A percentile compares a stretch with the other conserved stretches of the same genome.
Conservation (phyloP, 257 asterid species). For the Plantago ovata region DNA sequence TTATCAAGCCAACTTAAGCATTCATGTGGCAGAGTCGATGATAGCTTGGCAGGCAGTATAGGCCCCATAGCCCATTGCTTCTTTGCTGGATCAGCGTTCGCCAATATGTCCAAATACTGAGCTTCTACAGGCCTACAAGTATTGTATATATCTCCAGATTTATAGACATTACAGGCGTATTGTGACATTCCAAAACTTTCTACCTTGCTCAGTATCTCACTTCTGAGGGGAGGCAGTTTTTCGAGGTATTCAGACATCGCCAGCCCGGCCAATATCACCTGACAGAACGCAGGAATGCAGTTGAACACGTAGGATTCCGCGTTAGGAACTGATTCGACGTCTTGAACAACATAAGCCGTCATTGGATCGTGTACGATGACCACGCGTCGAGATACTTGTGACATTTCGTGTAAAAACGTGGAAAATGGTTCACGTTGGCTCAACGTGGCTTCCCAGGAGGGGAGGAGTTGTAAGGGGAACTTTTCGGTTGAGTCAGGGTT, state of each 20-base stretch:
- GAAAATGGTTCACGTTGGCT: conserved; percentile 29
- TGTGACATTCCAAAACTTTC: conserved; percentile 8
- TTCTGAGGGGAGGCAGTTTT: conserved; percentile 22
- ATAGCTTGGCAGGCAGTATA: conserved; percentile 18
- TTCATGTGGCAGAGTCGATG: conserved; percentile 10
- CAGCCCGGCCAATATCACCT: conserved; percentile 1
- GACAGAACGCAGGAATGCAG: conserved; percentile 35
- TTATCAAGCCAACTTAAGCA: conserved; percentile 33
- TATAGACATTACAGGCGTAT: neutral
- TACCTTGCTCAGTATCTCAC: conserved; percentile 7
- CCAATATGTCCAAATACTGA: conserved; percentile 28
- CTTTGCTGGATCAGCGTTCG: conserved; percentile 9
- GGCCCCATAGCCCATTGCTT: conserved; percentile 47
- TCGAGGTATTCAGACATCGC: conserved; percentile 16
- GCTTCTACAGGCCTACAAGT: conserved; percentile 42
- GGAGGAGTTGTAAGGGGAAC: no score
- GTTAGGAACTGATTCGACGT: conserved; percentile 30
- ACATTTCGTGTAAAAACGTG: conserved; percentile 14
- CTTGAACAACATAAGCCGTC: conserved; percentile 45
- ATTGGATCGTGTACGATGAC: conserved; percentile 37
- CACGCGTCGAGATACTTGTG: conserved; percentile 24
- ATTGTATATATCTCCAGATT: conserved; percentile 38
- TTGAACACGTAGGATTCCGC: conserved; percentile 51
- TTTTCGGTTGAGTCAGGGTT: no score
- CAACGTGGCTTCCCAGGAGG: no score